Base-by-base conservation (phyloP, 352 stramenopile genomes). In the Pythium sp. region DNA sequence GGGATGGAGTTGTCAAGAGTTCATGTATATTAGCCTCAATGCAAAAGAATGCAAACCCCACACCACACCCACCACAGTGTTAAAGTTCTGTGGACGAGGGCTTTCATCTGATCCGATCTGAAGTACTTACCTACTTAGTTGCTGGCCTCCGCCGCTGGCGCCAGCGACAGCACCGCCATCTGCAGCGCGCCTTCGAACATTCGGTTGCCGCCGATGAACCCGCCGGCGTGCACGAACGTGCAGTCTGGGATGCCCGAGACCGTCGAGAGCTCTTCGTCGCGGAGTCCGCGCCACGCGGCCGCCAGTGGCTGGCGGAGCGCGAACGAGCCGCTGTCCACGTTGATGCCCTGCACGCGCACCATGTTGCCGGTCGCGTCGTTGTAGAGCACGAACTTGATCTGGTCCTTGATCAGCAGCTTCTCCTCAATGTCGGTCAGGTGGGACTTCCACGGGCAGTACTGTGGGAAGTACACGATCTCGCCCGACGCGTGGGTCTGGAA, bases 351-450 rank as follows among this genome's bases (percentile, higher is more conserved):
- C 30, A 99, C 87, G 46, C 97, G 86, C 79, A 97, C 98, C 90
- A 98, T 98, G 67, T 77, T 84, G 49, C 94, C 95, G 0, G 83
- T 91, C 51, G 88, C 72, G 82, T 99, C 97, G 28, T 91, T 91
- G 77, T 99, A 99, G 30, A 99, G 78, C 26, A 99, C 97, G 77
- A 98, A 99, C 77, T 99, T 99, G 75, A 99, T 91, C 65, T 98
- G 80, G 11, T 79, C 86, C 43, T 78, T 63, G 65, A 95, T 97
- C 71, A 89, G 59, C 28, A 94, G 72, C 65, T 98, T 87, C 65
- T 97, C 88, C 71, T 99, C 98, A 18, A 99, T 78, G 62, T 99
- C 97, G 64, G 98, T 98, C 55, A 99, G 71, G 75, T 99, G 96
- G 58, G 83, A 90, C 74, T 98, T 98, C 97, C 97, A 99, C 56